Conservation (phyloP, 1,284 basidiomycete species). For the Pyrrhoderma noxium region DNA sequence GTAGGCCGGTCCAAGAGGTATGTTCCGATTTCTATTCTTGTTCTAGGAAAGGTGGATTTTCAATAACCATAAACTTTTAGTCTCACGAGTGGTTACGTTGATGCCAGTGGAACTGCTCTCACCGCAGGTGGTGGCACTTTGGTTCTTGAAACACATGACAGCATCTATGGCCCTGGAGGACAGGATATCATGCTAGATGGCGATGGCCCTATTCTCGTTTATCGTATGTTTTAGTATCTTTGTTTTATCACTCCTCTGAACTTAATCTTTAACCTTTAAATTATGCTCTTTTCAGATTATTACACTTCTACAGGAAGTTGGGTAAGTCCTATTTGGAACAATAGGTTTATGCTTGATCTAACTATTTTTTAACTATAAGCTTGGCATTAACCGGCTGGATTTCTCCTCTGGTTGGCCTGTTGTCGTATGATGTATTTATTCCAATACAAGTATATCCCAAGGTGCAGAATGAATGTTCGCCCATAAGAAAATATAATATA, state of each 20-base stretch:
- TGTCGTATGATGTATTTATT: conserved; percentile 1
- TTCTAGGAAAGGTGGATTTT: neutral
- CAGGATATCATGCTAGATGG: conserved; percentile 32
- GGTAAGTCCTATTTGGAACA: conserved; percentile 27
- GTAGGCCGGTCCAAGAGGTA: conserved; percentile 44
- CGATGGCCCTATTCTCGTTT: conserved; percentile 35
- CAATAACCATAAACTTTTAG: neutral
- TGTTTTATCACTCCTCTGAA: neutral
- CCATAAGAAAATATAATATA: no score
- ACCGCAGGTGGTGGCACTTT: conserved; percentile 47
- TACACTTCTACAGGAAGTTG: conserved; percentile 26
- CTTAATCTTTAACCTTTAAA: neutral
- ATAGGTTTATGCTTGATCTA: neutral
- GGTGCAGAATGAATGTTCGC: no score
- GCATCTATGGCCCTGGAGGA: conserved; percentile 41
- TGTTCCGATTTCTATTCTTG: conserved; percentile 5
- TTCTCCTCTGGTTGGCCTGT: conserved; percentile 32
- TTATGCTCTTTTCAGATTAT: conserved; percentile 5
- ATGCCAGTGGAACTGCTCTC: conserved; percentile 39
- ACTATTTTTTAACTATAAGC: conserved; percentile 24
- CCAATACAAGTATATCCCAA: no score
- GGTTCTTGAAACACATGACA: conserved; percentile 41
- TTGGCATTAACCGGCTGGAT: conserved; percentile 41
- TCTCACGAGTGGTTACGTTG: conserved; percentile 39
- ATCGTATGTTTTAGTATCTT: conserved; percentile 31